Base-by-base conservation (phyloP, 2,329 filamentous ascomycete genomes). In the Aureobasidium sp. region DNA sequence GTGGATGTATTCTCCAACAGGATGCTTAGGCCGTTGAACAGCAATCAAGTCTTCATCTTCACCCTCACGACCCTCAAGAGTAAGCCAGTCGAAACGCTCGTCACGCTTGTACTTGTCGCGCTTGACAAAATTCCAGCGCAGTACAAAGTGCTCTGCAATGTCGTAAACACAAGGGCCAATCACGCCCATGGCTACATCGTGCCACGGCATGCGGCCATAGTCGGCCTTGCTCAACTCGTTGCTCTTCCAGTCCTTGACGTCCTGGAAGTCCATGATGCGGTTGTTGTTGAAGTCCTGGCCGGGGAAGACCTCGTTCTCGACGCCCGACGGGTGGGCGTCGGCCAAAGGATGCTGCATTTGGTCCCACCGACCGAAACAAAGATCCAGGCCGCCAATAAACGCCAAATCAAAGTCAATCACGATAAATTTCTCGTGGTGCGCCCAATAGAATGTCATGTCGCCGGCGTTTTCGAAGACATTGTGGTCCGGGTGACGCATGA, bases 271-370 rank as follows among this genome's bases (percentile, higher is more conserved):
- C 85, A 95, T 87, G 61, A 97, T 84, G 32, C 91, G 83, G 67
- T 95, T 96, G 70, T 97, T 97, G 70, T 97, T 97, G 75, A 94
- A 97, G 63, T 98, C 93, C 65, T 98, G 93, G 0, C 93, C 93
- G 0, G 93, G 90, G 77, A 89, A 98, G 17, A 96, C 77, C 68
- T 96, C 90, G 52, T 90, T 81, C 12, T 80, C 75, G 16, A 95
- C 80, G 17, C 87, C 88, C 38, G 85, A 83, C 0, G 91, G 91
- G 66, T 97, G 90, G 0, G 90, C 83, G 67, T 97, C 93, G 1
- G 91, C 79, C 12, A 96, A 77, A 1, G 84, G 79, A 70, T 97
- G 93, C 63, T 95, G 88, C 58, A 86, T 81, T 53, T 80, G 79
- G 64, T 98, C 93, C 90, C 90, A 97, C 50, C 93, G 82, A 7